Percentiles rank a stretch among this genome's conserved stretches.
Evolutionary conservation across 1,284 basidiomycete species (phyloP).

Genomic region (Singerocomus inundabilis): DNA sequence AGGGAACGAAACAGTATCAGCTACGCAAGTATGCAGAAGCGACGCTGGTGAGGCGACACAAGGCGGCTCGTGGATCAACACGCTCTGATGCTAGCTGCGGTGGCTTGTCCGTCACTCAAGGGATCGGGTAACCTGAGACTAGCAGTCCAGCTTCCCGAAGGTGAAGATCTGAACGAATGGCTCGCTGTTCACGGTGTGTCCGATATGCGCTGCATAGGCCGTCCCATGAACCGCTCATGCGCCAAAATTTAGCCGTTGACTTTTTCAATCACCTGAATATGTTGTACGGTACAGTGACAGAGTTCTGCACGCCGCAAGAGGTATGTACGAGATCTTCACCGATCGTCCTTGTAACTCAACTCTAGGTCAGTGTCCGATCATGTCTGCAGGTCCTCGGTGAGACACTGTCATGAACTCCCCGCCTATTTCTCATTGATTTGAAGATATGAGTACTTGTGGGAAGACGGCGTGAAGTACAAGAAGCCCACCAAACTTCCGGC

Average conservation of each 20-base stretch:
- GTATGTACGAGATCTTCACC: slow-evolving; percentile 41
- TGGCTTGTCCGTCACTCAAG: slow-evolving; percentile 40
- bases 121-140: slow-evolving; percentile 91
- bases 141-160: slow-evolving; percentile 90
- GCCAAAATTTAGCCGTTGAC: slow-evolving; percentile 68
- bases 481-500: slow-evolving; percentile 92
- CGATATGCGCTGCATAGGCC: not conserved
- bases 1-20: slow-evolving; percentile 97
- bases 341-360: slow-evolving; percentile 14
- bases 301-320: slow-evolving; percentile 94
- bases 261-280: slow-evolving; percentile 97
- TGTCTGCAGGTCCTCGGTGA: slow-evolving; percentile 97
- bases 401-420: slow-evolving; percentile 23
- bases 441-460: slow-evolving; percentile 97
- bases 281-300: slow-evolving; percentile 94
- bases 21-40: slow-evolving; percentile 96
- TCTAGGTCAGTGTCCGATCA: slow-evolving; percentile 81
- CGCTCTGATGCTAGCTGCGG: slow-evolving; percentile 8
- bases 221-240: slow-evolving; percentile 2
- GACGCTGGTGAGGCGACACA: slow-evolving; percentile 66
- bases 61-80: not conserved
- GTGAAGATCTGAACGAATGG: slow-evolving; percentile 96
- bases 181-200: slow-evolving; percentile 89
- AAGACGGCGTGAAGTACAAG: slow-evolving; percentile 90
- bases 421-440: slow-evolving; percentile 13